phyloP scores from a whole-genome alignment of 73 alveolate genomes.

The Durusdinium trenchii region DNA sequence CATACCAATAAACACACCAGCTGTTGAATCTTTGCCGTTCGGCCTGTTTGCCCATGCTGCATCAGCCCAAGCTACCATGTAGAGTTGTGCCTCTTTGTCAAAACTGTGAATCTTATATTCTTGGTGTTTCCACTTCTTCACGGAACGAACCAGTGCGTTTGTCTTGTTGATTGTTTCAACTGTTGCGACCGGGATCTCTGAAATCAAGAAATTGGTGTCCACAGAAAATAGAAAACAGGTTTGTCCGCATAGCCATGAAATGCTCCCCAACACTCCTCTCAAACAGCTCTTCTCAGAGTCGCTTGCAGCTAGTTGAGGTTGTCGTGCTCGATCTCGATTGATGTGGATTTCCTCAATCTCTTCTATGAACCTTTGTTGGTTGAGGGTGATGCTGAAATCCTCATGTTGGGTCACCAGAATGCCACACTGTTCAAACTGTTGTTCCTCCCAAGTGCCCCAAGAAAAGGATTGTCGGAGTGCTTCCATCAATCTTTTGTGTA shows the following conservation, averaged over 20 bases:
- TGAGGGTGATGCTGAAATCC: too few species aligned
- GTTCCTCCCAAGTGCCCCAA: too few species aligned
- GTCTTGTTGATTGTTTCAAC: neutral
- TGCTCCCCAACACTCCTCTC: neutral
- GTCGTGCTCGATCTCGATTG: too few species aligned
- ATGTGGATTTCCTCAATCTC: too few species aligned
- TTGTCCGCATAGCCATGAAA: constrained; percentile 1
- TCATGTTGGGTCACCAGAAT: too few species aligned
- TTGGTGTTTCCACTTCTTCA: too few species aligned
- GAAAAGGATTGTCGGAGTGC: too few species aligned
- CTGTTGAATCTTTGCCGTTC: neutral
- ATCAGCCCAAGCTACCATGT: neutral
- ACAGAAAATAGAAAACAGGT: neutral
- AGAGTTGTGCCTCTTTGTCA: neutral
- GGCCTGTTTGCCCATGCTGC: constrained; percentile 53
- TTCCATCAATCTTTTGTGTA: too few species aligned
- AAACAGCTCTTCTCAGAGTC: neutral
- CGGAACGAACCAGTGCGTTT: neutral
- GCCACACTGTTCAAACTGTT: too few species aligned
- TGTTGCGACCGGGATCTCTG: neutral
- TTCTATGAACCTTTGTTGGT: too few species aligned
- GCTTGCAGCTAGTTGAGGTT: too few species aligned
- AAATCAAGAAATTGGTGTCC: neutral
- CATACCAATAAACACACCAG: neutral
- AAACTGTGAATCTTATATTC: neutral